Percentiles rank a stretch among this genome's conserved stretches.
phyloP scores from a whole-genome alignment of 495 filamentous ascomycete species.

The Rusavskia elegans region DNA sequence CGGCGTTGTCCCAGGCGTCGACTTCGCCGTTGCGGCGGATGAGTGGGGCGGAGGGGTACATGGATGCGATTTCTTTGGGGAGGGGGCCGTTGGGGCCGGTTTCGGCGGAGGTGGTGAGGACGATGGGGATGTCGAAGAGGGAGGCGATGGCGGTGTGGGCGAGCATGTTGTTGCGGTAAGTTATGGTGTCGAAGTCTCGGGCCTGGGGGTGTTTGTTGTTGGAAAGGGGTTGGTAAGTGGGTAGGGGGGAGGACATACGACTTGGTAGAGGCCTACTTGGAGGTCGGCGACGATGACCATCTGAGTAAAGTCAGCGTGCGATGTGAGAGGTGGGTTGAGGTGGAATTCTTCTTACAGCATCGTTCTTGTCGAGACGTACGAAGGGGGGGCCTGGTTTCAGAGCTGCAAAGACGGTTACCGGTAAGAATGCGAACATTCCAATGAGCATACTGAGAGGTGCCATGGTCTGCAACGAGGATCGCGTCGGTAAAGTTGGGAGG shows the following conservation, averaged over 20 bases:
- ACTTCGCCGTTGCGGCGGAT: slow-evolving; percentile 61
- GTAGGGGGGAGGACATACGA: slow-evolving; percentile 13
- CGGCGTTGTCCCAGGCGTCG: slow-evolving; percentile 63
- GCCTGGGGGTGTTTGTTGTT: slow-evolving; percentile 15
- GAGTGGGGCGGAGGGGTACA: slow-evolving; percentile 52
- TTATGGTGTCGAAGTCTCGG: slow-evolving; percentile 44
- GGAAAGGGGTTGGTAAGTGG: too few species aligned
- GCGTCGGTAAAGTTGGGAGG: too few species aligned
- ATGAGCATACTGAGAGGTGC: neutral
- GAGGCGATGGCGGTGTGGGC: slow-evolving; percentile 53
- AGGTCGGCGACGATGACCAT: slow-evolving; percentile 55
- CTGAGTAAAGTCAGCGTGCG: slow-evolving; percentile 13
- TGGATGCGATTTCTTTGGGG: slow-evolving; percentile 50
- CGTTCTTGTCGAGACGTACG: slow-evolving; percentile 33
- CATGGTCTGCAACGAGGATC: neutral
- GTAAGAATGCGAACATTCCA: neutral
- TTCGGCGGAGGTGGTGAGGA: slow-evolving; percentile 56
- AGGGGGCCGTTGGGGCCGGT: slow-evolving; percentile 47
- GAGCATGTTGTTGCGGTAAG: slow-evolving; percentile 51
- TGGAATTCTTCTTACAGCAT: slow-evolving; percentile 25
- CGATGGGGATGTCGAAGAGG: slow-evolving; percentile 50
- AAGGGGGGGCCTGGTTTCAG: slow-evolving; percentile 3
- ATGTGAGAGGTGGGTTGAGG: neutral
- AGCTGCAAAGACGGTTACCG: neutral
- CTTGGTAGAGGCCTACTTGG: slow-evolving; percentile 50